Evolutionary conservation across 768 basidiomycete species (phyloP), one percentile per base, ranked within the genome.

Genomic region (Calocybe gangraenosa): DNA sequence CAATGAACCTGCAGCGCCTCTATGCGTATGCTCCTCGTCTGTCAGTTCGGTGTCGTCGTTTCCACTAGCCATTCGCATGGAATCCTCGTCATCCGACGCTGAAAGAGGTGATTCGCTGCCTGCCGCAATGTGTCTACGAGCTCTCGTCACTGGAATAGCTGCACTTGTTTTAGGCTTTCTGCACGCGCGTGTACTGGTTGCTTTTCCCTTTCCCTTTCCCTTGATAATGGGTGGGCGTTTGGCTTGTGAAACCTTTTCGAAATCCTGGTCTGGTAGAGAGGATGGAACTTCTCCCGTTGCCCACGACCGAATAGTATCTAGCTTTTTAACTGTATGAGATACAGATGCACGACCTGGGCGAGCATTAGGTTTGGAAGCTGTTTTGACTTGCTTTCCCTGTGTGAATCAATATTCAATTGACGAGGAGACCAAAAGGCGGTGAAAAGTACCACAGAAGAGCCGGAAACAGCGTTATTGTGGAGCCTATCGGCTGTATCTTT

Each of bases 211-310:
- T 10, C 40, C 44, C 32, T 32, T 44, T n/a, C 34, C 34, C 7
- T 13, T 14, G 21, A 19, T 40, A 33, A 38, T 28, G 19, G 40
- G 44, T 32, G 41, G 18, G 6, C 42, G 36, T 21, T 22, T 40
- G 11, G 19, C 22, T 23, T 32, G 23, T 18, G 22, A 15, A 13
- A 22, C 19, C 21, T 40, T 41, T 9, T 15, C 37, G 10, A 50
- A 40, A 48, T 79, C 77, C 56, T 82, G 75, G 31, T 75, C 73
- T 2, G 82, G 80, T 35, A 78, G 64, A 14, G 83, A 86, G 0
- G 82, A 82, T 5, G 81, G 81, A 10, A 83, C 60, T 42, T 71
- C 64, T 7, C 54, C 57, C 37, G 46, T 56, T 46, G 73, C 70
- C 58, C 57, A 62, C n/a, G 65, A 67, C n/a, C 42, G 51, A 43